phyloP scores from a whole-genome alignment of 2,329 filamentous ascomycete species.

The Xylaria arbuscula region DNA sequence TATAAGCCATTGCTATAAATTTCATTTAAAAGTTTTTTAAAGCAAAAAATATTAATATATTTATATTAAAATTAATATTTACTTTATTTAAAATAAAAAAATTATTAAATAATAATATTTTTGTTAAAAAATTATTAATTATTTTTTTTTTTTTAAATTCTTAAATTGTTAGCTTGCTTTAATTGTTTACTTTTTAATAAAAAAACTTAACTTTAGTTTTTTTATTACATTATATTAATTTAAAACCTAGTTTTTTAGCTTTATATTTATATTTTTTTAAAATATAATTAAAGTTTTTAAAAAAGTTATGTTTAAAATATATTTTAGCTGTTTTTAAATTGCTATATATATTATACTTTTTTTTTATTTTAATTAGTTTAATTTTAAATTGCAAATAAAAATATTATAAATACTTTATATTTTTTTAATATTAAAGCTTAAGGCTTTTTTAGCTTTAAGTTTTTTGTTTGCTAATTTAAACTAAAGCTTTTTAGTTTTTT shows the following conservation, averaged over 20 bases:
- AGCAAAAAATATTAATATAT: not conserved
- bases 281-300: not conserved
- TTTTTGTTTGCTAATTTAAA: not conserved
- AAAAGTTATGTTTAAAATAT: not conserved
- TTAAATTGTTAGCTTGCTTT: not conserved
- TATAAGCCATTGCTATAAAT: not conserved
- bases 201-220: not conserved
- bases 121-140: not conserved
- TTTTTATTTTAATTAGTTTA: not conserved
- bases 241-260: not conserved
- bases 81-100: not conserved
- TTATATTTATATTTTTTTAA: not conserved
- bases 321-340: not conserved
- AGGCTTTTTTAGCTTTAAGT: not conserved
- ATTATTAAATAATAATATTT: not conserved
- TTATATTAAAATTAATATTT: slow-evolving; percentile 5
- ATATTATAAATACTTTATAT: not conserved
- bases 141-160: not conserved
- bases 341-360: not conserved
- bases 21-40: not conserved
- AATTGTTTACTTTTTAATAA: not conserved
- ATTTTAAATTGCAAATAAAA: not conserved
- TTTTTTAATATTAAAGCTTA: not conserved
- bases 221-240: not conserved
- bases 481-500: not conserved